Percentiles rank a stretch among this genome's conserved stretches.
Conservation (phyloP, 306 rosid genomes). For the Acacia crassicarpa region DNA sequence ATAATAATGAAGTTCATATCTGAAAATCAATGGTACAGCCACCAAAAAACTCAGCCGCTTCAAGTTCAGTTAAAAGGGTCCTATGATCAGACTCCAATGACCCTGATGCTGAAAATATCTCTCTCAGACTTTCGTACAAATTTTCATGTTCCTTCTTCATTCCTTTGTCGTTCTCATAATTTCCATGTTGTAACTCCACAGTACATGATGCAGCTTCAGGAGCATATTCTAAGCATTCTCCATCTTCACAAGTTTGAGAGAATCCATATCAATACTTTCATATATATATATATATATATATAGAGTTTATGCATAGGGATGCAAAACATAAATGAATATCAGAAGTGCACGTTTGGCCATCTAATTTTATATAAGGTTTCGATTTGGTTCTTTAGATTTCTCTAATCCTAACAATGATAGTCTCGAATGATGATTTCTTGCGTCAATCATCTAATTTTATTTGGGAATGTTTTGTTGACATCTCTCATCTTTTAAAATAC, state of each 20-base stretch:
- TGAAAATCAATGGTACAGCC: slow-evolving; percentile 73
- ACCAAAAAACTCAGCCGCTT: slow-evolving; percentile 60
- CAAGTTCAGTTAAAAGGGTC: slow-evolving; percentile 45
- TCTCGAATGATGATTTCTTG: neutral
- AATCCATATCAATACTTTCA: slow-evolving; percentile 30
- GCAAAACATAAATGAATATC: neutral
- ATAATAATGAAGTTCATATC: slow-evolving; percentile 36
- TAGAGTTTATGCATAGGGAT: neutral
- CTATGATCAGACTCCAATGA: slow-evolving; percentile 32
- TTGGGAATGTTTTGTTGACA: too few species aligned
- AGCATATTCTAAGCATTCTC: slow-evolving; percentile 36
- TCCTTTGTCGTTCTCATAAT: slow-evolving; percentile 27
- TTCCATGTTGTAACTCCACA: slow-evolving; percentile 38
- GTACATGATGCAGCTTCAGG: slow-evolving; percentile 22
- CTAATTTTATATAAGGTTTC: too few species aligned
- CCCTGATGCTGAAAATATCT: slow-evolving; percentile 44
- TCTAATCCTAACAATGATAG: too few species aligned
- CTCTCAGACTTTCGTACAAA: slow-evolving; percentile 47
- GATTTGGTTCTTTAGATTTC: neutral
- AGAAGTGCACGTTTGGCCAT: neutral
- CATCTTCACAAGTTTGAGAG: slow-evolving; percentile 22
- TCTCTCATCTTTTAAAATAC: too few species aligned
- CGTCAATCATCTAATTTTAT: too few species aligned
- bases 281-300: neutral
- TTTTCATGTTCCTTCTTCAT: slow-evolving; percentile 38